These are phyloP conservation scores for Lophium mytilinum DNA, from an alignment of 495 filamentous ascomycete genomes.

Conservation along the genomic window DNA sequence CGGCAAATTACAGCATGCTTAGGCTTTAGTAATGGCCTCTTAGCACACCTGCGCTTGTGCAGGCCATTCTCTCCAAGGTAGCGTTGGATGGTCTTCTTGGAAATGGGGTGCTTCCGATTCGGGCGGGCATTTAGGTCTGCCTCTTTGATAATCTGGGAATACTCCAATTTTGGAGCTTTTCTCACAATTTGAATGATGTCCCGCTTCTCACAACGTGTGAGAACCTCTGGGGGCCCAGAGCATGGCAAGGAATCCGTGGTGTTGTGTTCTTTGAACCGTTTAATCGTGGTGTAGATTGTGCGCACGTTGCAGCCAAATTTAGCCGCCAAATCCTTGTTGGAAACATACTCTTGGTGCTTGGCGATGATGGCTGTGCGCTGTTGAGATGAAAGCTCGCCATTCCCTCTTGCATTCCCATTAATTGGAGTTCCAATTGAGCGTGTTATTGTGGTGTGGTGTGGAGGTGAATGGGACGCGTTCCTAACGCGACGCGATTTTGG, in stretches of 20 bases:
- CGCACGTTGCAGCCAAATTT: neutral
- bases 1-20: neutral
- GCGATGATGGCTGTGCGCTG: neutral
- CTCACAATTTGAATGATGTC: neutral
- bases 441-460: neutral
- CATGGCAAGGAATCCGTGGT: neutral
- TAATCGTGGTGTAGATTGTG: neutral
- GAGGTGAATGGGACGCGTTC: neutral
- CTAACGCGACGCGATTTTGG: too few species aligned
- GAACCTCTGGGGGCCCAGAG: neutral
- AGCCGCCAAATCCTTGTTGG: neutral
- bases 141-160: neutral
- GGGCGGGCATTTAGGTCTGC: neutral
- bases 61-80: neutral
- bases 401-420: neutral
- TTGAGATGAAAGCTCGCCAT: neutral
- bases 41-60: neutral
- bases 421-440: slow-evolving; percentile 3
- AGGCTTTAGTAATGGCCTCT: neutral
- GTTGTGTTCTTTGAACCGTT: neutral
- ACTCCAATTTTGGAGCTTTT: neutral
- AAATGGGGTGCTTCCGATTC: neutral
- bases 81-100: neutral
- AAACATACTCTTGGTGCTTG: neutral
- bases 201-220: neutral